Conservation (phyloP, 176 grass and related monocot species). For the Oryza australiensis region DNA sequence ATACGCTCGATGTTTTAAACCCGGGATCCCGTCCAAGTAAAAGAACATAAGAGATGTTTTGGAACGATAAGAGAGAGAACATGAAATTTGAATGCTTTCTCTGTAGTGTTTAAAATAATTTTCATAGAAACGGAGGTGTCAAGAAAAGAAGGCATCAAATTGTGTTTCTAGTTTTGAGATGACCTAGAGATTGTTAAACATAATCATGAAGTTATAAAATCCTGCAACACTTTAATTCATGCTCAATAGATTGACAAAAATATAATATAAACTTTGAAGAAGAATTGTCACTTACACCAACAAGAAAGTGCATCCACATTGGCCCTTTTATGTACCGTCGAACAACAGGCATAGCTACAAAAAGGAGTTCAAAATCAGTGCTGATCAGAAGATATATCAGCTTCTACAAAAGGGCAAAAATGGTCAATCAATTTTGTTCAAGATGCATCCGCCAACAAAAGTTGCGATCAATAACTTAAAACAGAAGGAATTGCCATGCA, state of each 20-base stretch:
- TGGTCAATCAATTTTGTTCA: not conserved
- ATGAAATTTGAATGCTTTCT: not conserved
- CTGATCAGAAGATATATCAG: not conserved
- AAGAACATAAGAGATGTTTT: not conserved
- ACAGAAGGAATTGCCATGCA: not conserved
- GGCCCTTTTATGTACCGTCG: conserved; percentile 73
- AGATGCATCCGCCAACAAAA: not conserved
- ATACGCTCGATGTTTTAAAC: not conserved
- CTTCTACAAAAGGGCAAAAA: not conserved
- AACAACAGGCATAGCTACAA: conserved; percentile 83
- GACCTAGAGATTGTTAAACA: not conserved
- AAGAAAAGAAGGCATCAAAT: not conserved
- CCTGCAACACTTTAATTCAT: not conserved
- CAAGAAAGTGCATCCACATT: conserved; percentile 96
- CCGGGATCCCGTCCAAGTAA: not conserved
- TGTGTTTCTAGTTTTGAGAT: not conserved
- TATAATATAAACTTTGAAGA: not conserved
- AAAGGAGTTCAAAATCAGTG: conserved; percentile 28
- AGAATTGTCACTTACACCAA: conserved; percentile 73
- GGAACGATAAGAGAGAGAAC: not conserved
- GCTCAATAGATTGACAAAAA: not conserved
- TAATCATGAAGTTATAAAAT: not conserved
- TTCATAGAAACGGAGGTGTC: not conserved
- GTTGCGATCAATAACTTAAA: not conserved
- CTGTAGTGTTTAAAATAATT: not conserved